Evolutionary conservation across 176 grass and related monocot genomes (phyloP), one percentile per base, ranked within the genome.

Genomic region (Oryza meridionalis): DNA sequence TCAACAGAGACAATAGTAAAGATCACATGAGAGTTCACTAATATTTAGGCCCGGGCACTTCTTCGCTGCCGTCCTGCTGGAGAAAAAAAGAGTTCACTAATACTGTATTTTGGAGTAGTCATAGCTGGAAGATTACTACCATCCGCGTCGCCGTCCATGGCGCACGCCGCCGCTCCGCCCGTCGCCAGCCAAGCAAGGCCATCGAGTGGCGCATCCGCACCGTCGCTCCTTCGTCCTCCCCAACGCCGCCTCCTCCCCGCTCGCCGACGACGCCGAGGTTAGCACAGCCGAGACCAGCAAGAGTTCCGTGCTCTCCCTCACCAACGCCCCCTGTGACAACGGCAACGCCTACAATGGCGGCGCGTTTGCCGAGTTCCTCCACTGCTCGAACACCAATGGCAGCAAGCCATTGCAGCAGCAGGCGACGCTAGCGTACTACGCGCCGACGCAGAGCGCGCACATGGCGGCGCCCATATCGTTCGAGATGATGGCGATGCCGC

Each of bases 141-240:
- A n/a, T n/a, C n/a, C n/a, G n/a, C n/a, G n/a, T n/a, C n/a, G n/a
- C n/a, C n/a, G n/a, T n/a, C n/a, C n/a, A n/a, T n/a, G n/a, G n/a
- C n/a, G n/a, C n/a, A n/a, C n/a, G n/a, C n/a, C n/a, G n/a, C n/a
- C n/a, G n/a, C n/a, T n/a, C 69, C 94, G 94, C 43, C 88, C 14
- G 84, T 89, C 55, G 94, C 87, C 94, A 93, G 78, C 91, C 94
- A 7, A 97, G 94, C 84, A 97, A 97, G 84, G 94, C 94, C 65
- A 88, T 97, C 67, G 94, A 91, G 59, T 93, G 94, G 94, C 91
- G 93, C 82, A 93, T 97, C 75, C 69, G 88, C 21, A 84, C 91
- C 32, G 94, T 91, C 32, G 77, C 78, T 89, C 87, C 4, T 93
- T 91, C 44, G 43, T 35, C 7, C 62, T 89, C 26, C 81, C 84